Percentiles rank a stretch among this genome's conserved stretches.
These are phyloP conservation scores for Herpotrichia juniperi DNA, from an alignment of 2,329 filamentous ascomycete species.

Conservation along the genomic window DNA sequence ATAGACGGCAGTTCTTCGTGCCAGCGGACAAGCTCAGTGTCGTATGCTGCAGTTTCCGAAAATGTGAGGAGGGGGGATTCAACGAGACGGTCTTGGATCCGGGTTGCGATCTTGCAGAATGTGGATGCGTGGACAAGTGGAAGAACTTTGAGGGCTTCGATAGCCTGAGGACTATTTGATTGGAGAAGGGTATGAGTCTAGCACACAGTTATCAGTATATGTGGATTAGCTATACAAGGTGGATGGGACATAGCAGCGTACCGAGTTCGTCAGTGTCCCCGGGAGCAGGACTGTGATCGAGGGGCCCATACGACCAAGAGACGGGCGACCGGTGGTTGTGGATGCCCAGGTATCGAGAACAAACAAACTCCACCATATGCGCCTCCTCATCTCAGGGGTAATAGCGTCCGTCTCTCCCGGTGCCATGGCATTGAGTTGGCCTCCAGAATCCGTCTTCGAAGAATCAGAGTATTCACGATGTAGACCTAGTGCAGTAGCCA, in stretches of 20 bases:
- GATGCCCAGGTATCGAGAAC: slow-evolving; percentile 53
- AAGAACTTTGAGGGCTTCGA: slow-evolving; percentile 68
- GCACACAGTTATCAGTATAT: neutral
- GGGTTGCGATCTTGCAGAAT: slow-evolving; percentile 79
- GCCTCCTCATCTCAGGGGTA: slow-evolving; percentile 46
- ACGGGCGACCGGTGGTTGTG: slow-evolving; percentile 51
- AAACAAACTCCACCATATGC: slow-evolving; percentile 54
- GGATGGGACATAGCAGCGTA: slow-evolving; percentile 25
- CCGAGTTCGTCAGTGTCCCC: slow-evolving; percentile 38
- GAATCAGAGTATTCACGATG: slow-evolving; percentile 66
- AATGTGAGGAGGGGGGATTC: slow-evolving; percentile 70
- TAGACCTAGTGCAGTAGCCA: slow-evolving; percentile 75
- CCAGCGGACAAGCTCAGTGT: slow-evolving; percentile 74
- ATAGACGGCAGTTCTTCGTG: slow-evolving; percentile 69
- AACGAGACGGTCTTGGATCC: slow-evolving; percentile 77
- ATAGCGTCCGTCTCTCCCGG: slow-evolving; percentile 40
- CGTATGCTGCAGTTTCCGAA: slow-evolving; percentile 70
- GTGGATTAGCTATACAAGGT: neutral
- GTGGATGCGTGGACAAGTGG: slow-evolving; percentile 77
- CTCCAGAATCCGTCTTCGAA: slow-evolving; percentile 14
- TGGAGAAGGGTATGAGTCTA: slow-evolving; percentile 45
- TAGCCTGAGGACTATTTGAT: slow-evolving; percentile 42
- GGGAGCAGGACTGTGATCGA: slow-evolving; percentile 47
- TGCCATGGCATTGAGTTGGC: slow-evolving; percentile 24
- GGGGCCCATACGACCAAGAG: slow-evolving; percentile 44